A percentile compares a stretch with the other conserved stretches of the same genome.
Evolutionary conservation across 2,329 filamentous ascomycete genomes (phyloP).

Genomic region (Fusarium virguliforme): DNA sequence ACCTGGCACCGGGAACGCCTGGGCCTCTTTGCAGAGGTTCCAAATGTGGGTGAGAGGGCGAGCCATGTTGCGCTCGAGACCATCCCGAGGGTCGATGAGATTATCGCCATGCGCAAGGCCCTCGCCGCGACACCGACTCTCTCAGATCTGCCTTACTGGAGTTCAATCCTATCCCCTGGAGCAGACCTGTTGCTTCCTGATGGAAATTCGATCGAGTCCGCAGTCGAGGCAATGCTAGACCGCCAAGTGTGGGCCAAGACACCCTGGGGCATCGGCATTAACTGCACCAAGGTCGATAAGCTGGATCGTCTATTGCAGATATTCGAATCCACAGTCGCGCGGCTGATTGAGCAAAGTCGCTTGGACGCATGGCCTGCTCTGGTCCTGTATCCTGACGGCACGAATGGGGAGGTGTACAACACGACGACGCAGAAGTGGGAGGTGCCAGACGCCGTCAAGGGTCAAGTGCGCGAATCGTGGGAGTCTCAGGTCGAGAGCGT

Average conservation of each 20-base stretch:
- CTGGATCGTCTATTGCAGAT: slow-evolving; percentile 69
- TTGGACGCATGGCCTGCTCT: slow-evolving; percentile 66
- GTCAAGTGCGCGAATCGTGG: slow-evolving; percentile 58
- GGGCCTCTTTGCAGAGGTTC: slow-evolving; percentile 63
- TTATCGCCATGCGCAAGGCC: slow-evolving; percentile 69
- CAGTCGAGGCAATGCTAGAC: slow-evolving; percentile 59
- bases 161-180: slow-evolving; percentile 74
- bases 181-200: slow-evolving; percentile 70
- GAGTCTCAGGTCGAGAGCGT: slow-evolving; percentile 62
- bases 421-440: slow-evolving; percentile 75
- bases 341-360: slow-evolving; percentile 56
- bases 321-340: slow-evolving; percentile 66
- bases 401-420: slow-evolving; percentile 78
- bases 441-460: slow-evolving; percentile 51
- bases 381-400: slow-evolving; percentile 79
- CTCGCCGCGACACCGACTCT: slow-evolving; percentile 51
- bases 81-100: slow-evolving; percentile 74
- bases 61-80: slow-evolving; percentile 77
- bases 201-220: slow-evolving; percentile 61
- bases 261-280: slow-evolving; percentile 78
- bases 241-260: slow-evolving; percentile 41
- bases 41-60: slow-evolving; percentile 59
- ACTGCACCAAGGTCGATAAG: slow-evolving; percentile 78
- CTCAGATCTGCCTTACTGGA: slow-evolving; percentile 68
- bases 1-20: slow-evolving; percentile 73